Percentiles rank a stretch among this genome's conserved stretches.
These are phyloP conservation scores for Trametes cubensis DNA, from an alignment of 768 basidiomycete species.

Conservation along the genomic window DNA sequence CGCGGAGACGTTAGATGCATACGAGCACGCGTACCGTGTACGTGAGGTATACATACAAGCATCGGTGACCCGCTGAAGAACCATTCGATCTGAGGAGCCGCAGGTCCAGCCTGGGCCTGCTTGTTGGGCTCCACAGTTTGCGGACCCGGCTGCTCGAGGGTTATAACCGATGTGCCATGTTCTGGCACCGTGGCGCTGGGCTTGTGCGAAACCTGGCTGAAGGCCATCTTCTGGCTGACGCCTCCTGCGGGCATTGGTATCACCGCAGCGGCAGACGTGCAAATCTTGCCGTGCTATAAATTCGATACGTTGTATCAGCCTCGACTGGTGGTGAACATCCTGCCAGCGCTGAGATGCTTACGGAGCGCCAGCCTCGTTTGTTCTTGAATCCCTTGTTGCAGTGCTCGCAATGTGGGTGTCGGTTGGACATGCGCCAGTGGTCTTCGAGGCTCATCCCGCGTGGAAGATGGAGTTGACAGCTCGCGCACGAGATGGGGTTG, in stretches of 20 bases:
- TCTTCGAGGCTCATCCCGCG: not conserved
- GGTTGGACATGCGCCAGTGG: slow-evolving; percentile 10
- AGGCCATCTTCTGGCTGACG: too few species aligned
- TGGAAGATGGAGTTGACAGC: slow-evolving; percentile 6
- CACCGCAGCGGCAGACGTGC: too few species aligned
- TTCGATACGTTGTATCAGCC: too few species aligned
- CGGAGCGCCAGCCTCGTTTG: not conserved
- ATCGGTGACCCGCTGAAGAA: not conserved
- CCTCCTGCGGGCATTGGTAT: too few species aligned
- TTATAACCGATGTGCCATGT: not conserved
- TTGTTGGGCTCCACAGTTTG: too few species aligned
- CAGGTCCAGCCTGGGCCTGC: not conserved
- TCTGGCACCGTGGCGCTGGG: not conserved
- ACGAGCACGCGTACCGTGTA: too few species aligned
- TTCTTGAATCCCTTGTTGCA: slow-evolving; percentile 9
- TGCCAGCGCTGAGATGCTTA: not conserved
- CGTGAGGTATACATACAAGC: not conserved
- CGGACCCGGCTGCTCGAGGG: too few species aligned
- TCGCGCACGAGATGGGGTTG: slow-evolving; percentile 2
- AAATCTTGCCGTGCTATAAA: too few species aligned
- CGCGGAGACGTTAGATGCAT: not conserved
- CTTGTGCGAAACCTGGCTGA: too few species aligned
- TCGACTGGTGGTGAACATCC: too few species aligned
- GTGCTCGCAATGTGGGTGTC: slow-evolving; percentile 5
- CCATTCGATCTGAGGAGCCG: not conserved